Evolutionary conservation across 2,329 filamentous ascomycete species (phyloP).

Genomic region (Pseudogymnoascus destructans): DNA sequence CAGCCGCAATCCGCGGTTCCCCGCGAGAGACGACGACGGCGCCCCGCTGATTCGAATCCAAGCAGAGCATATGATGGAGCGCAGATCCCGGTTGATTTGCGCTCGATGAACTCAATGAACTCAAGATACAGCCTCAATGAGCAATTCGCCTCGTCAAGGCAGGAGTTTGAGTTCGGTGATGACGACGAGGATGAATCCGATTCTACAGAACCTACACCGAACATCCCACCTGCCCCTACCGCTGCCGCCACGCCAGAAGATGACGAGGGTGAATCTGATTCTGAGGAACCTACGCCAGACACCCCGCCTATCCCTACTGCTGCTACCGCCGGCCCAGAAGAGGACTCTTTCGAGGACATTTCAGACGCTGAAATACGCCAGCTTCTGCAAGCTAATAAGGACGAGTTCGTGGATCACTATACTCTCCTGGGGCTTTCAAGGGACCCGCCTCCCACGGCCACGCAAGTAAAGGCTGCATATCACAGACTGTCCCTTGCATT

Average conservation of each 20-base stretch:
- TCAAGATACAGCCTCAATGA: constrained; percentile 11
- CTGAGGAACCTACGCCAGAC: background rate
- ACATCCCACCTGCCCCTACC: background rate
- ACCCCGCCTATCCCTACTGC: background rate
- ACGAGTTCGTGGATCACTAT: constrained; percentile 28
- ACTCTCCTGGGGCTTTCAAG: constrained; percentile 29
- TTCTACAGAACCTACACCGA: background rate
- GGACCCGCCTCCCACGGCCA: constrained; percentile 29
- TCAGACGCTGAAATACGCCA: constrained; percentile 8
- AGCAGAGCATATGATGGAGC: background rate
- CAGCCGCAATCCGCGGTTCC: constrained; percentile 2
- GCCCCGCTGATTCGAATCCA: background rate
- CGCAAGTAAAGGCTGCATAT: constrained; percentile 32
- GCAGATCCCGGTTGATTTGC: constrained; percentile 7
- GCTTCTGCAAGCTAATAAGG: constrained; percentile 10
- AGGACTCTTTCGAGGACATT: constrained; percentile 3
- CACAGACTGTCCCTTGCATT: constrained; percentile 31
- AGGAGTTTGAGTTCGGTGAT: constrained; percentile 10
- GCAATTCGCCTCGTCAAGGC: constrained; percentile 10
- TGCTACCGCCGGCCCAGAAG: background rate
- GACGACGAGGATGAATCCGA: background rate
- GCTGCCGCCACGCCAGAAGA: background rate
- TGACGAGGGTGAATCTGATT: background rate
- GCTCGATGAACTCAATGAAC: constrained; percentile 7
- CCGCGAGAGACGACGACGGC: background rate